Conservation (phyloP, 2,329 filamentous ascomycete species). For the Nigrospora sphaerica region DNA sequence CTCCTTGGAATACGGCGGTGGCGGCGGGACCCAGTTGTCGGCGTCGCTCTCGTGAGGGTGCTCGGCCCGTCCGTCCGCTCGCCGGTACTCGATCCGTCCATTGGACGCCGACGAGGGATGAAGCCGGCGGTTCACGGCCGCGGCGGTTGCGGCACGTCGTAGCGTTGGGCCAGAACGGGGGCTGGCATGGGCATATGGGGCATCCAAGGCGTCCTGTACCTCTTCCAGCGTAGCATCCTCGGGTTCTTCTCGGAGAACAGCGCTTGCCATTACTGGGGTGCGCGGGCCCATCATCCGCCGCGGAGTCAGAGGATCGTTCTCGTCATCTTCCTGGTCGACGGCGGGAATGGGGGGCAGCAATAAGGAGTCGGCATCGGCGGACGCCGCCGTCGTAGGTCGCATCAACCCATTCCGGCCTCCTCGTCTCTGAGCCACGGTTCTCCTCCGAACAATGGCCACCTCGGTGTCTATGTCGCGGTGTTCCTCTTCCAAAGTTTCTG, state of each 20-base stretch:
- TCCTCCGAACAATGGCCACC: conserved; percentile 69
- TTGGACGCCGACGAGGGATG: conserved; percentile 50
- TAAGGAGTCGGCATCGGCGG: conserved; percentile 15
- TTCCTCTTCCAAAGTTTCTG: conserved; percentile 67
- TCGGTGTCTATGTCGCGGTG: conserved; percentile 68
- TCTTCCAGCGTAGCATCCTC: conserved; percentile 43
- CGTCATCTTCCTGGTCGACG: not conserved
- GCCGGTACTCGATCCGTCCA: conserved; percentile 54
- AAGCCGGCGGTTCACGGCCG: conserved; percentile 63
- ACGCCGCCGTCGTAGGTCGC: conserved; percentile 38
- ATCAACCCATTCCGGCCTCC: conserved; percentile 42
- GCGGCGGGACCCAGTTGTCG: conserved; percentile 82
- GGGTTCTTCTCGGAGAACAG: conserved; percentile 22
- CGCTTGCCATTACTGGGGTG: conserved; percentile 17
- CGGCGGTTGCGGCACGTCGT: conserved; percentile 68
- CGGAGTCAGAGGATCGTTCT: not conserved
- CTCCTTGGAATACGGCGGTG: conserved; percentile 69
- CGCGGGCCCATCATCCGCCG: conserved; percentile 26
- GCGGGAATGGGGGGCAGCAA: conserved; percentile 25
- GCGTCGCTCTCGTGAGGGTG: conserved; percentile 81
- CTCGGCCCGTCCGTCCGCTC: conserved; percentile 63
- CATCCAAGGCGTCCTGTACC: conserved; percentile 57
- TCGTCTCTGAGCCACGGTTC: conserved; percentile 61
- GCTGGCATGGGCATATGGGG: conserved; percentile 65
- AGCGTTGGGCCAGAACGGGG: conserved; percentile 65